A percentile compares a stretch with the other conserved stretches of the same genome.
These are phyloP conservation scores for Chalciporus chontae DNA, from an alignment of 768 basidiomycete genomes.

Conservation along the genomic window DNA sequence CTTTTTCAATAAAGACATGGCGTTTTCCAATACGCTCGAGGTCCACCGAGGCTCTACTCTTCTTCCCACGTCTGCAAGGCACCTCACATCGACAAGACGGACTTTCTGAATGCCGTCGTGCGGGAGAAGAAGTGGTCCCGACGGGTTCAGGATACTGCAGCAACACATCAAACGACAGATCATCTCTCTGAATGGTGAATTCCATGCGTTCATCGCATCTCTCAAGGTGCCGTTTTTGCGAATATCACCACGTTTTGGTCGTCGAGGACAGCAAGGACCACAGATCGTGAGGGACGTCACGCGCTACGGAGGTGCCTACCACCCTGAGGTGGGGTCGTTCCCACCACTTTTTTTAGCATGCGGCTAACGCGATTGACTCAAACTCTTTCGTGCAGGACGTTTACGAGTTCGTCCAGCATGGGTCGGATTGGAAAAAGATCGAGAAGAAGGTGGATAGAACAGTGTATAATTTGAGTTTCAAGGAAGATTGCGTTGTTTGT, in stretches of 20 bases:
- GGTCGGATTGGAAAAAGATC: slow-evolving; percentile 98
- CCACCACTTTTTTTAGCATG: not conserved
- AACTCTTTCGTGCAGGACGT: slow-evolving; percentile 56
- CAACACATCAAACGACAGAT: slow-evolving; percentile 98
- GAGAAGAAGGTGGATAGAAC: slow-evolving; percentile 96
- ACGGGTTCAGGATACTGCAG: slow-evolving; percentile 89
- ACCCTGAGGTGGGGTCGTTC: too few species aligned
- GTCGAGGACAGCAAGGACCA: slow-evolving; percentile 94
- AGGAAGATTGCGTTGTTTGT: slow-evolving; percentile 76
- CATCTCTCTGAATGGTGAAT: slow-evolving; percentile 89
- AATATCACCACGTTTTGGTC: slow-evolving; percentile 89
- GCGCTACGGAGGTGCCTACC: slow-evolving; percentile 80
- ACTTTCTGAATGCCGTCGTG: slow-evolving; percentile 90
- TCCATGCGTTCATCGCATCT: slow-evolving; percentile 83
- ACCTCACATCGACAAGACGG: slow-evolving; percentile 85
- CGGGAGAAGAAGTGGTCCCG: slow-evolving; percentile 95
- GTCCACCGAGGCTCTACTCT: too few species aligned
- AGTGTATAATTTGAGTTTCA: slow-evolving; percentile 91
- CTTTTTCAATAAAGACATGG: slow-evolving; percentile 96
- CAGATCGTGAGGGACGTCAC: too few species aligned
- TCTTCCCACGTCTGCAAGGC: slow-evolving; percentile 41
- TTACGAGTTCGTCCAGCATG: slow-evolving; percentile 92
- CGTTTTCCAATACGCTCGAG: slow-evolving; percentile 18
- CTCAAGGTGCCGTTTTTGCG: slow-evolving; percentile 66
- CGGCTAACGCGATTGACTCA: too few species aligned